phyloP scores from a whole-genome alignment of 106 monocot species.

The Ottelia alismoides region DNA sequence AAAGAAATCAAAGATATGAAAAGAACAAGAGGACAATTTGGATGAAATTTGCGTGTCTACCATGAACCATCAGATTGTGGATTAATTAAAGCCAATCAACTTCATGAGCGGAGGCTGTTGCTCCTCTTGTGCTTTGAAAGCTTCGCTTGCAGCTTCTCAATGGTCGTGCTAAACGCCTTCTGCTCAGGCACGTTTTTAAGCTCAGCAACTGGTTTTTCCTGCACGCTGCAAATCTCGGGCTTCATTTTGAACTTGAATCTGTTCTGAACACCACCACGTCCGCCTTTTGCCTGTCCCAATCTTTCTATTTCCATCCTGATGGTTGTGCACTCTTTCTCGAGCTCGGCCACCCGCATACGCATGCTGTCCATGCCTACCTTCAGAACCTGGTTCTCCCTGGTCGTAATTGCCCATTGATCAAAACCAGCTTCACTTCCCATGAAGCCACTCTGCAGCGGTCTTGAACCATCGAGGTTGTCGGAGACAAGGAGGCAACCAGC shows the following conservation, averaged over 20 bases:
- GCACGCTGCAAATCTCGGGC: constrained; percentile 20
- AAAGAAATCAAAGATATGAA: too few species aligned
- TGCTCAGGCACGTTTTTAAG: not conserved
- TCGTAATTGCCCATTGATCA: constrained; percentile 16
- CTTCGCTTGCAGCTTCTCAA: constrained; percentile 8
- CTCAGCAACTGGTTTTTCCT: constrained; percentile 15
- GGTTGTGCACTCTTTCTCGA: constrained; percentile 21
- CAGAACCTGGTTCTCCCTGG: constrained; percentile 27
- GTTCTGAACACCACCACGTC: constrained; percentile 11
- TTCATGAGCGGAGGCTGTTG: too few species aligned
- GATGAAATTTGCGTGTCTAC: too few species aligned
- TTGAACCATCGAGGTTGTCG: constrained; percentile 33
- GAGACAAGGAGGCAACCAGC: constrained; percentile 50
- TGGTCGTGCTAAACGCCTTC: too few species aligned
- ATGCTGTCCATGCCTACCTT: constrained; percentile 33
- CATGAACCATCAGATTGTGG: too few species aligned
- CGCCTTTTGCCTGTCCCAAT: constrained; percentile 6
- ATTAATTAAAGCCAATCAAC: too few species aligned
- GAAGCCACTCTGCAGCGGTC: constrained; percentile 19
- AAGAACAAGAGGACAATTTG: too few species aligned
- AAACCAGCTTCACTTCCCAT: constrained; percentile 2
- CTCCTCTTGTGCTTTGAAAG: constrained; percentile 1
- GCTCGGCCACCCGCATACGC: constrained; percentile 18
- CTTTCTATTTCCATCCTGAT: constrained; percentile 26
- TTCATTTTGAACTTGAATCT: constrained; percentile 22